Evolutionary conservation across 169 alveolate genomes (phyloP).

Genomic region (Perkinsus olseni): DNA sequence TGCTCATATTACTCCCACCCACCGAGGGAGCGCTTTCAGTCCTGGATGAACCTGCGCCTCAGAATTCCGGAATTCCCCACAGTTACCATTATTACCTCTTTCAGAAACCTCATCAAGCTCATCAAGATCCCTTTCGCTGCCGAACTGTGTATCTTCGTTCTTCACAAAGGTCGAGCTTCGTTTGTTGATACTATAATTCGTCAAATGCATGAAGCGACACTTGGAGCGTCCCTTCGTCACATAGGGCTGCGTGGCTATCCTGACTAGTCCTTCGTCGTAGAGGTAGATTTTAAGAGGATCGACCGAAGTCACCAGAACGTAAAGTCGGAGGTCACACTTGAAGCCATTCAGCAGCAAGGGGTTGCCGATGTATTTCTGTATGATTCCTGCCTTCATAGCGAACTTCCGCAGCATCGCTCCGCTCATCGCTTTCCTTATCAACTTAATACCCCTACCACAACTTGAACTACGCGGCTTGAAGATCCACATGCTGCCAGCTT

Average conservation of each 20-base stretch:
- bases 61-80: not conserved
- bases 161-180: slow-evolving; percentile 50
- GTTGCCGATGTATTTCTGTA: slow-evolving; percentile 74
- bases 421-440: slow-evolving; percentile 14
- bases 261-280: slow-evolving; percentile 76
- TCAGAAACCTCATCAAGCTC: slow-evolving; percentile 28
- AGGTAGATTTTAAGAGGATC: slow-evolving; percentile 78
- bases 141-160: slow-evolving; percentile 22
- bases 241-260: slow-evolving; percentile 71
- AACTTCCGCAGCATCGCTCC: slow-evolving; percentile 13
- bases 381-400: slow-evolving; percentile 59
- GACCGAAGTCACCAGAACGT: slow-evolving; percentile 75
- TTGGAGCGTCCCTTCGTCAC: not conserved
- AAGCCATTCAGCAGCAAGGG: slow-evolving; percentile 84
- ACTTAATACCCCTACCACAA: slow-evolving; percentile 69
- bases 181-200: slow-evolving; percentile 74
- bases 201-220: slow-evolving; percentile 67
- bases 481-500: slow-evolving; percentile 44
- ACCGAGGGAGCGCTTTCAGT: not conserved
- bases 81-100: not conserved
- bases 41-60: not conserved
- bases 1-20: slow-evolving; percentile 33
- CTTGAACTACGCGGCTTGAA: slow-evolving; percentile 69
- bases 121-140: not conserved
- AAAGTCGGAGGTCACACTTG: slow-evolving; percentile 85